phyloP scores from a whole-genome alignment of 345 rosid genomes.

The Sapria himalayana region DNA sequence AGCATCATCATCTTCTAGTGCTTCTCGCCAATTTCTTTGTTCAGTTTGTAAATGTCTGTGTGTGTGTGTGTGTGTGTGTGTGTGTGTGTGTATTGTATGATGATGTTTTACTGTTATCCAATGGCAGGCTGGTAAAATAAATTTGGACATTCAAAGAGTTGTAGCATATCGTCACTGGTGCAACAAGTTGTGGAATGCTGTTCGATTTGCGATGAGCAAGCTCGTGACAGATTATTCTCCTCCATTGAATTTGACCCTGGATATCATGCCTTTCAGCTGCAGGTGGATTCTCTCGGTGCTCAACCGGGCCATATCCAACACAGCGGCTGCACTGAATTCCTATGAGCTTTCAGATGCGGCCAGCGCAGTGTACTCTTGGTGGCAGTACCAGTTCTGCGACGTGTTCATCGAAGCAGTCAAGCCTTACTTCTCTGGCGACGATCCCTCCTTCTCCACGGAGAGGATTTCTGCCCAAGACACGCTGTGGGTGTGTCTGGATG shows the following conservation, averaged over 20 bases:
- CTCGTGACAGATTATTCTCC: conserved; percentile 53
- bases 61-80: no score
- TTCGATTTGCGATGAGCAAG: conserved; percentile 83
- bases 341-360: conserved; percentile 73
- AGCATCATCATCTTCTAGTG: background rate
- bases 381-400: conserved; percentile 94
- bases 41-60: no score
- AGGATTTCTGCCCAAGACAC: conserved; percentile 43
- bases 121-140: conserved; percentile 86
- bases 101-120: no score
- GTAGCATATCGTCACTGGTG: conserved; percentile 99
- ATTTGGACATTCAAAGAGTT: conserved; percentile 87
- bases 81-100: no score
- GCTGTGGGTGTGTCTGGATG: conserved; percentile 72
- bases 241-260: conserved; percentile 19
- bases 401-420: conserved; percentile 80
- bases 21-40: conserved; percentile 7
- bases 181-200: conserved; percentile 94
- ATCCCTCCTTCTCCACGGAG: conserved; percentile 32
- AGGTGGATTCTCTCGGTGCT: conserved; percentile 72
- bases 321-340: conserved; percentile 32
- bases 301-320: conserved; percentile 49
- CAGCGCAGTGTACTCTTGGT: conserved; percentile 67
- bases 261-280: conserved; percentile 60
- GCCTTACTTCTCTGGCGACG: conserved; percentile 54